Conservation (phyloP, 106 monocot species). For the Phalaenopsis aphrodite region DNA sequence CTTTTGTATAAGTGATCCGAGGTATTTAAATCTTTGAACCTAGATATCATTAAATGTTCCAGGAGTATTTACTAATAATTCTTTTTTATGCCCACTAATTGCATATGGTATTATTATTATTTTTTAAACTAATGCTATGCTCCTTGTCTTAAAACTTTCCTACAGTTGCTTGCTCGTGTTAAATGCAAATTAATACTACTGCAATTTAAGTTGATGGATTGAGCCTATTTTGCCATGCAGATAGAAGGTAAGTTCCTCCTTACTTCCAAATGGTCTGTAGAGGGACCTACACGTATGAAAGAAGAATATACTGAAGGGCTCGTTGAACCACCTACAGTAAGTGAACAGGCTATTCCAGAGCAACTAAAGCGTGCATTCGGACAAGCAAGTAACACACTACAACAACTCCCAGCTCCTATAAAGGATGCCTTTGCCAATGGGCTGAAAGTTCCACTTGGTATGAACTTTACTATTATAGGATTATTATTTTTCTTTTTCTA, state of each 20-base stretch:
- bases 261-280: slow-evolving; percentile 69
- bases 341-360: slow-evolving; percentile 67
- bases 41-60: neutral
- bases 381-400: slow-evolving; percentile 51
- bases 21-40: neutral
- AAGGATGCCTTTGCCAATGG: slow-evolving; percentile 65
- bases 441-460: slow-evolving; percentile 82
- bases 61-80: neutral
- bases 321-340: slow-evolving; percentile 64
- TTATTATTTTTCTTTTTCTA: neutral
- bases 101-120: too few species aligned
- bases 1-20: neutral
- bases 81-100: neutral
- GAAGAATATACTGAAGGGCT: slow-evolving; percentile 91
- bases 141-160: neutral
- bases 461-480: slow-evolving; percentile 12
- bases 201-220: neutral
- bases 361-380: slow-evolving; percentile 58
- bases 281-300: slow-evolving; percentile 88
- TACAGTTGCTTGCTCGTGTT: neutral
- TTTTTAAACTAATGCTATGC: neutral
- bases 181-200: slow-evolving; percentile 1
- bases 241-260: slow-evolving; percentile 73
- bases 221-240: slow-evolving; percentile 21
- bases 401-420: slow-evolving; percentile 76